phyloP scores from a whole-genome alignment of 2,329 filamentous ascomycete species.

The Sporothrix sp. region DNA sequence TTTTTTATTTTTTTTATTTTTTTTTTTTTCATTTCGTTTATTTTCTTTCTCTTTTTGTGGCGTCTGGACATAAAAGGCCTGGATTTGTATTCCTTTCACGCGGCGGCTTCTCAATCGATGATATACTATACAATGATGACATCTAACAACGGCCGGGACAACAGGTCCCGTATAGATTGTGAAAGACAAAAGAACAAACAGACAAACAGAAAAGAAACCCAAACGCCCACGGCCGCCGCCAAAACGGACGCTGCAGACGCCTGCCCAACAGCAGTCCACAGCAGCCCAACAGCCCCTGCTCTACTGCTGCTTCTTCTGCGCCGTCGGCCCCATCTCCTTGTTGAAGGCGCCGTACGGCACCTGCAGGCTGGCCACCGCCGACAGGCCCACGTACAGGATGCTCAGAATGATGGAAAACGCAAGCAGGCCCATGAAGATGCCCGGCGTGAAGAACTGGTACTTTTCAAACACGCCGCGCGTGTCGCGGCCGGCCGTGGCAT shows the following conservation, averaged over 20 bases:
- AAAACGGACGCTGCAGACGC: too few relatives aligned
- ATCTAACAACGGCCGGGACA: background rate
- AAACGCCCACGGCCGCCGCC: conserved; percentile 8
- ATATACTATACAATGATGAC: conserved; percentile 8
- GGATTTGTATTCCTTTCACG: too few relatives aligned
- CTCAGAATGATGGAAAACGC: conserved; percentile 60
- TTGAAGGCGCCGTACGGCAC: conserved; percentile 93
- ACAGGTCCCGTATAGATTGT: background rate
- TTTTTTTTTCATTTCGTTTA: background rate
- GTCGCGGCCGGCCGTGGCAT: conserved; percentile 33
- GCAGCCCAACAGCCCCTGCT: too few relatives aligned
- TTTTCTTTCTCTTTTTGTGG: background rate
- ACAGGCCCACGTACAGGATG: conserved; percentile 71
- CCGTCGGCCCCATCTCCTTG: conserved; percentile 85
- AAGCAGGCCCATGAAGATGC: conserved; percentile 79
- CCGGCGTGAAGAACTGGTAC: conserved; percentile 89
- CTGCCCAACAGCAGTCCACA: too few relatives aligned
- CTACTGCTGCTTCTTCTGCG: conserved; percentile 71
- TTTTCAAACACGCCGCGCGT: conserved; percentile 66
- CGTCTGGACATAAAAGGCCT: too few relatives aligned
- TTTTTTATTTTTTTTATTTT: background rate
- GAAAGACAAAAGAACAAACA: background rate
- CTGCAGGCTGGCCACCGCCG: conserved; percentile 67
- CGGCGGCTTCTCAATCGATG: too few relatives aligned
- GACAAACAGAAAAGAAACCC: background rate